Evolutionary conservation across 169 alveolate genomes (phyloP).

Genomic region (Eimeria tenella): DNA sequence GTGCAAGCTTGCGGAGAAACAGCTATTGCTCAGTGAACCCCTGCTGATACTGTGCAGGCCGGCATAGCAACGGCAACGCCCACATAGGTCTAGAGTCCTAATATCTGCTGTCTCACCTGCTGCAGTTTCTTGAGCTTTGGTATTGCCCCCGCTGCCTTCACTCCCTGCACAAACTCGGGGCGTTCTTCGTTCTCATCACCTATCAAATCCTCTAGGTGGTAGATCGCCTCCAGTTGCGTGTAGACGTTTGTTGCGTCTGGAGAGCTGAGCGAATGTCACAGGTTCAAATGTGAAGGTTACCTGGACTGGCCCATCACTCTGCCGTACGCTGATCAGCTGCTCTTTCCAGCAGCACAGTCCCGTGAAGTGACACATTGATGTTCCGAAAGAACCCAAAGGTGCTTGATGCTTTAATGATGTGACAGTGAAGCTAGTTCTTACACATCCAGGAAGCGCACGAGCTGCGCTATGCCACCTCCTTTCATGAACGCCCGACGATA

Average conservation of each 20-base stretch:
- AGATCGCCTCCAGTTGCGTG: slow-evolving; percentile 93
- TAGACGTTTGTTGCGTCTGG: slow-evolving; percentile 86
- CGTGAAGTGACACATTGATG: no score
- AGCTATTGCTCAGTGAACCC: no score
- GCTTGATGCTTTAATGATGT: no score
- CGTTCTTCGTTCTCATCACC: slow-evolving; percentile 90
- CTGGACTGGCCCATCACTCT: no score
- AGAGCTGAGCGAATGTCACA: slow-evolving; percentile 71
- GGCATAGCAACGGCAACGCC: no score
- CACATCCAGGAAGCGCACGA: slow-evolving; percentile 85
- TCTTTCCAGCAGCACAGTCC: no score
- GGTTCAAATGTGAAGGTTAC: neutral
- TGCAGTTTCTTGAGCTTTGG: slow-evolving; percentile 85
- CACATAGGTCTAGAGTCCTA: no score
- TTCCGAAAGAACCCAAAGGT: no score
- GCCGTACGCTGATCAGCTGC: no score
- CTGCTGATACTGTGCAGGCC: no score
- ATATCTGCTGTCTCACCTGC: slow-evolving; percentile 76
- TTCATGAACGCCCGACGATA: slow-evolving; percentile 91
- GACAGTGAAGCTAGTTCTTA: slow-evolving; percentile 23
- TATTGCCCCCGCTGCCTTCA: slow-evolving; percentile 88
- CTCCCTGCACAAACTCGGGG: slow-evolving; percentile 87
- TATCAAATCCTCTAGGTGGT: slow-evolving; percentile 92
- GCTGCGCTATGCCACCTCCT: slow-evolving; percentile 89
- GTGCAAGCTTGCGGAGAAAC: no score